phyloP scores from a whole-genome alignment of 1,139 yeast genomes.

The Debaryomycetaceae sp. region DNA sequence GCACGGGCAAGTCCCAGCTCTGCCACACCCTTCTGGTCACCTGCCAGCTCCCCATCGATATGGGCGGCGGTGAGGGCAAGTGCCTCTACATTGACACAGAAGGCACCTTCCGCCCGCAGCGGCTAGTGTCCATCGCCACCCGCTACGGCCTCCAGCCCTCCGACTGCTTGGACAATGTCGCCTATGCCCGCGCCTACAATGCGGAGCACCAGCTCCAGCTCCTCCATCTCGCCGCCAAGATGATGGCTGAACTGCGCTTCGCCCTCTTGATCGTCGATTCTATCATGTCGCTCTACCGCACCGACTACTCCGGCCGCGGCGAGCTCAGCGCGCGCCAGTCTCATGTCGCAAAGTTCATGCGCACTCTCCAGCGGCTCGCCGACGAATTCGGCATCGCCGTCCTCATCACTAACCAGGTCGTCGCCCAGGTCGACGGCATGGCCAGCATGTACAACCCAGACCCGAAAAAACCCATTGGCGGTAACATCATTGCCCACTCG shows the following conservation, averaged over 20 bases:
- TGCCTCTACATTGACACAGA: slow-evolving; percentile 95
- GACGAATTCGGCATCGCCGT: slow-evolving; percentile 98
- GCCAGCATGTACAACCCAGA: slow-evolving; percentile 80
- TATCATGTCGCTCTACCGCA: slow-evolving; percentile 90
- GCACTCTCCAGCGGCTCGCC: slow-evolving; percentile 84
- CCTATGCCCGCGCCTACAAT: slow-evolving; percentile 93
- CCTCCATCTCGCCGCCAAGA: slow-evolving; percentile 80
- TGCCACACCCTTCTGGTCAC: slow-evolving; percentile 97
- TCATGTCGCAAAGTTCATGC: slow-evolving; percentile 88
- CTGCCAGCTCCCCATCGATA: slow-evolving; percentile 90
- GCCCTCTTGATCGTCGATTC: slow-evolving; percentile 82
- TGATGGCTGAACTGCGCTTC: slow-evolving; percentile 92
- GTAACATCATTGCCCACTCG: slow-evolving; percentile 94
- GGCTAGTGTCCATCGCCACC: slow-evolving; percentile 82
- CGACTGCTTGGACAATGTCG: slow-evolving; percentile 91
- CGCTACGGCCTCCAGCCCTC: slow-evolving; percentile 90
- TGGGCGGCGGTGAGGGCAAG: slow-evolving; percentile 99
- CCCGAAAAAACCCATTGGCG: slow-evolving; percentile 99
- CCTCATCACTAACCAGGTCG: slow-evolving; percentile 96
- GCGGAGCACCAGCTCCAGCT: slow-evolving; percentile 92
- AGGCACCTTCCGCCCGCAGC: slow-evolving; percentile 89
- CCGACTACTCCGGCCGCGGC: slow-evolving; percentile 94
- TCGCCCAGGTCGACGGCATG: slow-evolving; percentile 94
- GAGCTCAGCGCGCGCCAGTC: slow-evolving; percentile 92
- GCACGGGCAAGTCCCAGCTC: slow-evolving; percentile 95